Conservation (phyloP, 768 basidiomycete genomes). For the Termitomyces sp. region DNA sequence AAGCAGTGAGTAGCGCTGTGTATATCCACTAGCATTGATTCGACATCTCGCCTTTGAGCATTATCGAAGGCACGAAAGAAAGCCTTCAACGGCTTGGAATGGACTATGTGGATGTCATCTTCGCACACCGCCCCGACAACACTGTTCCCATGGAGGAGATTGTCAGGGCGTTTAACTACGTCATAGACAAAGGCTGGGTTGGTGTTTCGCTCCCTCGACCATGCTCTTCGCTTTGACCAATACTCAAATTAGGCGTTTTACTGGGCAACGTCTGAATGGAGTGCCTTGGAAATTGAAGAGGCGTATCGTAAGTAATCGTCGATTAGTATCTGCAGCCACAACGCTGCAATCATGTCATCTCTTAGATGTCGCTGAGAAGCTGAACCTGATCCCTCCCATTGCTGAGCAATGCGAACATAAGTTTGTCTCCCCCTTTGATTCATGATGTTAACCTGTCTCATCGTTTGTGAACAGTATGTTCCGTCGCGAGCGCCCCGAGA, state of each 20-base stretch:
- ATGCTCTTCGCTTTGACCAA: conserved; percentile 3
- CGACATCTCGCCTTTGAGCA: conserved; percentile 32
- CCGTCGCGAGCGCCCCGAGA: conserved; percentile 75
- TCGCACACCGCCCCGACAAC: conserved; percentile 68
- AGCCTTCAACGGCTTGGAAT: conserved; percentile 65
- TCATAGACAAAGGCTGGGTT: conserved; percentile 74
- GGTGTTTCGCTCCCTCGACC: background rate
- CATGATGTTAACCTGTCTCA: background rate
- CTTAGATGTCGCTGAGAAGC: conserved; percentile 62
- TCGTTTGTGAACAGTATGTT: conserved; percentile 53
- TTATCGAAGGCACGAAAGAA: conserved; percentile 74
- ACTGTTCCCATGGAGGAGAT: conserved; percentile 73
- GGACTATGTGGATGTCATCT: conserved; percentile 72
- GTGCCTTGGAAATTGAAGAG: conserved; percentile 58
- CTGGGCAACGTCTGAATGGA: conserved; percentile 77
- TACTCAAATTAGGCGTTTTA: conserved; percentile 49
- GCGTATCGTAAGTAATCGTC: conserved; percentile 40
- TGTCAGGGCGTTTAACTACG: conserved; percentile 78
- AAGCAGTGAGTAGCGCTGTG: conserved; percentile 47
- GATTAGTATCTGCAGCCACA: background rate
- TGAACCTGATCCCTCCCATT: conserved; percentile 67
- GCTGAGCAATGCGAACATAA: conserved; percentile 78
- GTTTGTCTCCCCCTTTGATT: conserved; percentile 30
- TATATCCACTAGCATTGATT: background rate
- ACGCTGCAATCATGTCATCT: background rate